Conservation (phyloP, 225 moss, liverwort and hornwort species). For the Antitrichia curtipendula region DNA sequence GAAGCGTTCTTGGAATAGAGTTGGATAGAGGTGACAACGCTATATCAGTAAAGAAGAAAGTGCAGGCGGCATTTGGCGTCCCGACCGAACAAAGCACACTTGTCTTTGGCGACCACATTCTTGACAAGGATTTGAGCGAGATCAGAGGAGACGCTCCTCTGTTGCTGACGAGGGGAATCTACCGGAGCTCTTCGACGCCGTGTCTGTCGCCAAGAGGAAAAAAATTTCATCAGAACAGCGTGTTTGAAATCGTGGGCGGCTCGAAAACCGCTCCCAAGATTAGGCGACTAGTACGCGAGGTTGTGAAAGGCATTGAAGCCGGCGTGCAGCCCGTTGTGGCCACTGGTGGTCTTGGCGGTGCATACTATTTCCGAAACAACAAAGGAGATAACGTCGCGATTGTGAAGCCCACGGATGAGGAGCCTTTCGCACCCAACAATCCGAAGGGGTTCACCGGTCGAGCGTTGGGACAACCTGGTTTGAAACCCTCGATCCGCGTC, state of each 20-base stretch:
- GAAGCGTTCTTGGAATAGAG: constrained; percentile 79
- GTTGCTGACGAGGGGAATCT: constrained; percentile 57
- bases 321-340: constrained; percentile 63
- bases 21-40: constrained; percentile 86
- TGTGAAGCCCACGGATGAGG: constrained; percentile 89
- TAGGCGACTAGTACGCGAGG: constrained; percentile 59
- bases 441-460: constrained; percentile 86
- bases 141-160: constrained; percentile 75
- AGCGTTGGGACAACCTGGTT: constrained; percentile 64
- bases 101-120: constrained; percentile 61
- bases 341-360: constrained; percentile 68
- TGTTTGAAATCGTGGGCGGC: constrained; percentile 76
- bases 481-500: constrained; percentile 86
- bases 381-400: constrained; percentile 65
- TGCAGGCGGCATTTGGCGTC: constrained; percentile 72
- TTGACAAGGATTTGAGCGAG: constrained; percentile 76
- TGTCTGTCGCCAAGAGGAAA: constrained; percentile 60
- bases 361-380: constrained; percentile 68
- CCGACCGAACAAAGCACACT: constrained; percentile 82
- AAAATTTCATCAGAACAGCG: constrained; percentile 16
- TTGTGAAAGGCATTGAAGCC: constrained; percentile 54
- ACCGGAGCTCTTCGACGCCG: constrained; percentile 79
- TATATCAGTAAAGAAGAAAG: constrained; percentile 80
- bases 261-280: constrained; percentile 26
- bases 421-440: constrained; percentile 93